Conservation (phyloP, 1,139 yeast species). For the Candida gigantensis region DNA sequence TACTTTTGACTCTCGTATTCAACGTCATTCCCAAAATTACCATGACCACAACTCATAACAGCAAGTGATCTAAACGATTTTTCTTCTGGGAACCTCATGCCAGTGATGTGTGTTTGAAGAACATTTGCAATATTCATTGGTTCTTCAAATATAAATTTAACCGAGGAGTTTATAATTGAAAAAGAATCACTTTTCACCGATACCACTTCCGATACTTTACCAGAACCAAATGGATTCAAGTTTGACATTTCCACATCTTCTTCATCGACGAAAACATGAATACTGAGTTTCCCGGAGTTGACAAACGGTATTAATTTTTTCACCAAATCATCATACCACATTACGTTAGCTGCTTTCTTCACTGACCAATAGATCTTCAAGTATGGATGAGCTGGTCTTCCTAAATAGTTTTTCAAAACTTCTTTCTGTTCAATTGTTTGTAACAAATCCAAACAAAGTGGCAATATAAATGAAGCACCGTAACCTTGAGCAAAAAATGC, state of each 20-base stretch:
- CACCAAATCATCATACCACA: constrained; percentile 41
- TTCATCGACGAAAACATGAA: constrained; percentile 19
- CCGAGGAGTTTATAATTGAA: constrained; percentile 2
- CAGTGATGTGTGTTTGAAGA: constrained; percentile 10
- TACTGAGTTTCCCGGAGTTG: constrained; percentile 22
- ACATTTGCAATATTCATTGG: constrained; percentile 6
- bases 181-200: constrained; percentile 1
- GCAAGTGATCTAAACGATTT: constrained; percentile 30
- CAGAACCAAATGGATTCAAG: neutral
- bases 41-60: constrained; percentile 41
- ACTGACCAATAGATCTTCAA: constrained; percentile 41
- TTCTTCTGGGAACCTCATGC: constrained; percentile 10
- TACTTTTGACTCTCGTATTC: constrained; percentile 28
- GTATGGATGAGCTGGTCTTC: constrained; percentile 30
- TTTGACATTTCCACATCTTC: constrained; percentile 2
- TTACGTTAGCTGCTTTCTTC: constrained; percentile 23
- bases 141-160: constrained; percentile 6
- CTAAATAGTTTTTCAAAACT: constrained; percentile 28
- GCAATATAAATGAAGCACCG: constrained; percentile 49
- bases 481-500: constrained; percentile 47
- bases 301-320: constrained; percentile 28
- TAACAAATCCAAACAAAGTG: constrained; percentile 44
- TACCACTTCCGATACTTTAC: neutral
- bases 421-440: constrained; percentile 27
- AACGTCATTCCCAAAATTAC: constrained; percentile 25